Percentiles rank a stretch among this genome's conserved stretches.
phyloP scores from a whole-genome alignment of 1,284 basidiomycete species.

The Cryptococcus sp. region DNA sequence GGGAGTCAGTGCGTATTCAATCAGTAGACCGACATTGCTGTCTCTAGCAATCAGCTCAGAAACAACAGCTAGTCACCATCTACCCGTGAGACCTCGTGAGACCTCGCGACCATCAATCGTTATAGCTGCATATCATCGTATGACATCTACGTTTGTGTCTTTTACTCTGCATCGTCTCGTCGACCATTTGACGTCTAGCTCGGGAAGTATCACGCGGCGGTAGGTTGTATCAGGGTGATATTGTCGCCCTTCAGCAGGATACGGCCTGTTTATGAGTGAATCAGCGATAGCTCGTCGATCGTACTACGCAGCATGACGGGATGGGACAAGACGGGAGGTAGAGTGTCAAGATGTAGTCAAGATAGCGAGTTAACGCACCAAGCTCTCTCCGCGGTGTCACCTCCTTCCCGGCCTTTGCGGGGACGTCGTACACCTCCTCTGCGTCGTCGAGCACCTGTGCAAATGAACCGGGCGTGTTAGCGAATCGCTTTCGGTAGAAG shows the following conservation, averaged over 20 bases:
- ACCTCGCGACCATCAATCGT: too few relatives aligned
- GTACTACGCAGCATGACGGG: background rate
- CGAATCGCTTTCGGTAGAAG: background rate
- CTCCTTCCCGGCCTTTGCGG: constrained; percentile 76
- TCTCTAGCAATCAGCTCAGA: too few relatives aligned
- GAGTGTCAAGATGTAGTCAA: too few relatives aligned
- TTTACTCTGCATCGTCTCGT: too few relatives aligned
- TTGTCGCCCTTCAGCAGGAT: constrained; percentile 94
- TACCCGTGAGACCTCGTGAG: too few relatives aligned
- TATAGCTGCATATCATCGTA: too few relatives aligned
- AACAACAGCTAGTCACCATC: too few relatives aligned
- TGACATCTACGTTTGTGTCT: too few relatives aligned
- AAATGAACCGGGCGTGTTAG: background rate
- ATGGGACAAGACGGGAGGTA: constrained; percentile 1
- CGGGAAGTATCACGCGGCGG: background rate
- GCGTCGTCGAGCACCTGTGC: constrained; percentile 80
- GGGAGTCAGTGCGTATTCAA: too few relatives aligned
- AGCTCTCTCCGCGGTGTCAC: constrained; percentile 59
- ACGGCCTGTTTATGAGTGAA: constrained; percentile 63
- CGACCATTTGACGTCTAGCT: too few relatives aligned
- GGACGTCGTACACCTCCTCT: constrained; percentile 86
- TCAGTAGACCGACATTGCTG: too few relatives aligned
- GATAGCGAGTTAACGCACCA: constrained; percentile 34
- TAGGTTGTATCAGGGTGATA: constrained; percentile 86
- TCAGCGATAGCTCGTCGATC: too few relatives aligned